Evolutionary conservation across 2,329 filamentous ascomycete genomes (phyloP).

Genomic region (Colletotrichum chlorophyti): DNA sequence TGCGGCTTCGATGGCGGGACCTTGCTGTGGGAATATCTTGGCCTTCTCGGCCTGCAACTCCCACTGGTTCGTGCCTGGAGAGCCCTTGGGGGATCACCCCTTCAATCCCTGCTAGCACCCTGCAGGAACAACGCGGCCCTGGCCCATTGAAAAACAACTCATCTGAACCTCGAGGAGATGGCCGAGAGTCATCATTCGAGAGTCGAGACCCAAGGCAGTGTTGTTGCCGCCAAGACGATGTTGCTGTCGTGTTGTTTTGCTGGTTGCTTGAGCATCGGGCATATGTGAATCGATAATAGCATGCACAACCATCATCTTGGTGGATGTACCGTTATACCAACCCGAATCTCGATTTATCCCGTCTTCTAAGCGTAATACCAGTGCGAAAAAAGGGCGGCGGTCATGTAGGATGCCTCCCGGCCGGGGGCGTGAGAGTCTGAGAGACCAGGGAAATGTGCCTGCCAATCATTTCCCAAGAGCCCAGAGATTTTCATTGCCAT

Average conservation of each 20-base stretch:
- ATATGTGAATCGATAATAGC: background rate
- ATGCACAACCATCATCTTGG: too few relatives aligned
- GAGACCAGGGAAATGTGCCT: slow-evolving; percentile 16
- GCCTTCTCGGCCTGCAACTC: slow-evolving; percentile 13
- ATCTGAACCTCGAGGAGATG: slow-evolving; percentile 10
- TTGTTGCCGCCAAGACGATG: slow-evolving; percentile 5
- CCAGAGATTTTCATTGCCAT: slow-evolving; percentile 2
- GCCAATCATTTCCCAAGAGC: slow-evolving; percentile 16
- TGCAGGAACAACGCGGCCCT: slow-evolving; percentile 28
- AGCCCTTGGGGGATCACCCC: slow-evolving; percentile 23
- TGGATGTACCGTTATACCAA: too few relatives aligned
- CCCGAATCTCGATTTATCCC: too few relatives aligned
- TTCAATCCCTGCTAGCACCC: slow-evolving; percentile 21
- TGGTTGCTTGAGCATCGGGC: background rate
- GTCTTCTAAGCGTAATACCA: too few relatives aligned
- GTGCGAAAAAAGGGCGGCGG: too few relatives aligned
- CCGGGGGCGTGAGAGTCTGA: slow-evolving; percentile 3
- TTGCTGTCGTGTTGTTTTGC: background rate
- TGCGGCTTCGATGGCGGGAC: slow-evolving; percentile 14
- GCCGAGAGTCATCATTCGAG: background rate
- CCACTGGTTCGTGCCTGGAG: slow-evolving; percentile 28
- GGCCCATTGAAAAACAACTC: slow-evolving; percentile 19
- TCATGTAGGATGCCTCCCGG: background rate
- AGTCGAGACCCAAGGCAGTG: background rate
- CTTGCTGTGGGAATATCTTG: background rate